Conservation (phyloP, 116 monocot species). For the Trichopus zeylanicus region DNA sequence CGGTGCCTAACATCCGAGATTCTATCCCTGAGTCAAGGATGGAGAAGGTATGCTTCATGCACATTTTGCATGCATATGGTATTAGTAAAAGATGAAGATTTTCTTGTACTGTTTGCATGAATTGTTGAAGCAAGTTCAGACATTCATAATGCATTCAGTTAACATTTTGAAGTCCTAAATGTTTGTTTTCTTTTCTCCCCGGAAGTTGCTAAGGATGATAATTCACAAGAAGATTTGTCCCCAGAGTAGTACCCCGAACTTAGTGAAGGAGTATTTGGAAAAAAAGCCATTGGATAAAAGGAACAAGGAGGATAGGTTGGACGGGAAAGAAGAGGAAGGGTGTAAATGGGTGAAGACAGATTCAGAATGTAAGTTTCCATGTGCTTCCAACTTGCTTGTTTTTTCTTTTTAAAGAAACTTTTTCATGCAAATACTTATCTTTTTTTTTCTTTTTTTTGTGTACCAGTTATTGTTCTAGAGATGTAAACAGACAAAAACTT, state of each 20-base stretch:
- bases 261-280: slow-evolving; percentile 34
- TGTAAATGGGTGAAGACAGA: slow-evolving; percentile 89
- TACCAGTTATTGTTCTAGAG: slow-evolving; percentile 37
- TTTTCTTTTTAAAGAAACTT: not conserved
- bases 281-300: slow-evolving; percentile 17
- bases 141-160: too few species aligned
- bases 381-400: not conserved
- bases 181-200: not conserved
- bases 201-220: slow-evolving; percentile 47
- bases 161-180: slow-evolving; percentile 2
- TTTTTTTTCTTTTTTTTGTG: too few species aligned
- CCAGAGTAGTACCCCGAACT: slow-evolving; percentile 18
- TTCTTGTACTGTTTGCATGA: too few species aligned
- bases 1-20: slow-evolving; percentile 43
- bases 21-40: slow-evolving; percentile 38
- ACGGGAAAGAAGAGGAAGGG: slow-evolving; percentile 19
- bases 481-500: slow-evolving; percentile 1
- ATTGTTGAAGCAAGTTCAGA: too few species aligned
- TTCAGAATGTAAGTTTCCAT: slow-evolving; percentile 72
- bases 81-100: not conserved
- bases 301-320: not conserved
- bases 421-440: not conserved
- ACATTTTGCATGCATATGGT: not conserved
- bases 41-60: slow-evolving; percentile 51
- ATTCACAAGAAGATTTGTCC: slow-evolving; percentile 62